Evolutionary conservation across 2,329 filamentous ascomycete genomes (phyloP).

Genomic region (Phyllachora maydis): DNA sequence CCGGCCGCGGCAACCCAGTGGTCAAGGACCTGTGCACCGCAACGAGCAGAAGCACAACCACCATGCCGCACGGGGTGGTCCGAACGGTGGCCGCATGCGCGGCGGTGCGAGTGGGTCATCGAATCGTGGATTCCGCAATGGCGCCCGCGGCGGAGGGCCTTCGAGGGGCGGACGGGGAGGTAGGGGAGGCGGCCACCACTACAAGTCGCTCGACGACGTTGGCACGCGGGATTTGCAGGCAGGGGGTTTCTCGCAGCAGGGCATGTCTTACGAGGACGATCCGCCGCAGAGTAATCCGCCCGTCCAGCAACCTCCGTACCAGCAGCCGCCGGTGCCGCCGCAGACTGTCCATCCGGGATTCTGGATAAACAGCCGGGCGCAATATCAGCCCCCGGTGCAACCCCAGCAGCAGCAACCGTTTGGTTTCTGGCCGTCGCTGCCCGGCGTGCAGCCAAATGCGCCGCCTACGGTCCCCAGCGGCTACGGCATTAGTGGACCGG

Average conservation of each 20-base stretch:
- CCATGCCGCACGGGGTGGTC: slow-evolving; percentile 12
- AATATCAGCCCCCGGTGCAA: slow-evolving; percentile 2
- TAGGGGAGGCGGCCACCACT: slow-evolving; percentile 28
- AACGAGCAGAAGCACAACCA: no score
- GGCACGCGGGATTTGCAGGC: slow-evolving; percentile 23
- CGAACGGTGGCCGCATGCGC: slow-evolving; percentile 14
- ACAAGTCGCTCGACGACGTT: slow-evolving; percentile 49
- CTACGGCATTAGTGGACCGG: slow-evolving; percentile 8
- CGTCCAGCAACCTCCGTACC: no score
- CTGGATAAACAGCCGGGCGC: slow-evolving; percentile 2
- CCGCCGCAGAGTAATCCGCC: slow-evolving; percentile 8
- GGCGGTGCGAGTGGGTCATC: slow-evolving; percentile 20
- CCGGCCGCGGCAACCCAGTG: slow-evolving; percentile 1
- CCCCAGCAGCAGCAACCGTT: slow-evolving; percentile 1
- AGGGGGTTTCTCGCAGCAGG: slow-evolving; percentile 17
- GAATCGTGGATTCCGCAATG: slow-evolving; percentile 11
- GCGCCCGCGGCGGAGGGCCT: slow-evolving; percentile 17
- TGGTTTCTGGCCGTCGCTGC: no score
- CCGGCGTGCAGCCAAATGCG: no score
- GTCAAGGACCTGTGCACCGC: slow-evolving; percentile 5
- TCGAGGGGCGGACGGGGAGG: slow-evolving; percentile 21
- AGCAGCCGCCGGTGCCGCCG: slow-evolving; percentile 6
- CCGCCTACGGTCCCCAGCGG: no score
- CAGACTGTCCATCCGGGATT: slow-evolving; percentile 2
- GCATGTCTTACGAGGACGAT: slow-evolving; percentile 28